Evolutionary conservation across 1,284 basidiomycete species (phyloP).

Genomic region (Neonothopanus nambi): DNA sequence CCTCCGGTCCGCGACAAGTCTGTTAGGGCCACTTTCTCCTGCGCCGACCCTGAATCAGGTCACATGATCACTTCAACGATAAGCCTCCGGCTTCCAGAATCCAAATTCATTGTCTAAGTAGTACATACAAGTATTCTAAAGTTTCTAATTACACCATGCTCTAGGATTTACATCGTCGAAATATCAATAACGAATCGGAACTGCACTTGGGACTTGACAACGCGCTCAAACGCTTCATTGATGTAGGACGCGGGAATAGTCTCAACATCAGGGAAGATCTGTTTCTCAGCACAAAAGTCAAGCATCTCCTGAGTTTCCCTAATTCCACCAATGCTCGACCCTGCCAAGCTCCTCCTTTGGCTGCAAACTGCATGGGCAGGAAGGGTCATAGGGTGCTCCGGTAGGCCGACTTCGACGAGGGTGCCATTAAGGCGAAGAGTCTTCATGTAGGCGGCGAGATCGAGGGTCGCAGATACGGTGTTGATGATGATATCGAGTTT

Average conservation of each 20-base stretch:
- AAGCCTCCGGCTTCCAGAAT: no score
- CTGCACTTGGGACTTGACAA: constrained; percentile 9
- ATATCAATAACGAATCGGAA: constrained; percentile 14
- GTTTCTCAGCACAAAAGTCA: constrained; percentile 10
- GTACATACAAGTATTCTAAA: no score
- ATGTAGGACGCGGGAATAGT: constrained; percentile 12
- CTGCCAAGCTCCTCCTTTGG: background rate
- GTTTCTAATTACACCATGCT: no score
- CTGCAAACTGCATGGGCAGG: background rate
- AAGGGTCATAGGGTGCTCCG: background rate
- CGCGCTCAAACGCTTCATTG: constrained; percentile 12
- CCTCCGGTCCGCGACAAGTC: no score
- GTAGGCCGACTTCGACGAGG: constrained; percentile 13
- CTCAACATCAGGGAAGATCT: constrained; percentile 9
- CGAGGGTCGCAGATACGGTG: constrained; percentile 11
- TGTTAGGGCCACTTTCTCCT: no score
- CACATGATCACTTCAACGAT: no score
- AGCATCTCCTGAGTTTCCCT: constrained; percentile 14
- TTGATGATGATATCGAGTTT: constrained; percentile 13
- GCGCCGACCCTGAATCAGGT: no score
- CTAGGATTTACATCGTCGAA: constrained; percentile 1
- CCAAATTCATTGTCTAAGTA: no score
- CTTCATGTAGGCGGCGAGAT: constrained; percentile 2
- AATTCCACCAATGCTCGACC: constrained; percentile 11
- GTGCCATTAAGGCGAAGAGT: constrained; percentile 9